phyloP scores from a whole-genome alignment of 495 filamentous ascomycete species.

The Xylaria longipes region DNA sequence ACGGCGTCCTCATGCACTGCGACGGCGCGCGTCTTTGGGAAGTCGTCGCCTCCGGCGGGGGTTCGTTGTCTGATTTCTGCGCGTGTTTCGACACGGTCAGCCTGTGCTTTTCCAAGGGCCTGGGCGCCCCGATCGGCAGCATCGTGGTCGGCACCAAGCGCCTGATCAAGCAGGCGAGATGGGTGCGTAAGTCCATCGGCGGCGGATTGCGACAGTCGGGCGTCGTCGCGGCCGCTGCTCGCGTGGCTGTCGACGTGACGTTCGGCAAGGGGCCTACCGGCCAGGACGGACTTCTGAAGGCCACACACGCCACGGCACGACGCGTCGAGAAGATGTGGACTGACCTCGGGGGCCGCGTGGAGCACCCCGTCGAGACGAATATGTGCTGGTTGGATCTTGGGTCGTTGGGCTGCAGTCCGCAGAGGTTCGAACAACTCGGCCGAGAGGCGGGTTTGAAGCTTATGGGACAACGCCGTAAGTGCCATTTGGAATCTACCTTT shows the following conservation, averaged over 20 bases:
- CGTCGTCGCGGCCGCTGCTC: slow-evolving; percentile 64
- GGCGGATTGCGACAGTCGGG: slow-evolving; percentile 78
- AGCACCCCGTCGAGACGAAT: slow-evolving; percentile 74
- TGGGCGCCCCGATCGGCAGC: slow-evolving; percentile 82
- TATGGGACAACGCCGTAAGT: slow-evolving; percentile 50
- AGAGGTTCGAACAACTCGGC: slow-evolving; percentile 55
- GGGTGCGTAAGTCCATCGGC: slow-evolving; percentile 80
- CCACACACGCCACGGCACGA: slow-evolving; percentile 68
- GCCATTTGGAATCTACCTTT: not conserved
- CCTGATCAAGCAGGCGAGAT: slow-evolving; percentile 71
- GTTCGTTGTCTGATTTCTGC: slow-evolving; percentile 67
- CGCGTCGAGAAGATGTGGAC: slow-evolving; percentile 67
- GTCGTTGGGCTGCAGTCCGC: slow-evolving; percentile 45
- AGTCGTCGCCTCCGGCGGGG: slow-evolving; percentile 62
- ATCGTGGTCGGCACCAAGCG: slow-evolving; percentile 68
- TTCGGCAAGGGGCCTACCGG: slow-evolving; percentile 65
- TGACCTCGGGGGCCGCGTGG: slow-evolving; percentile 60
- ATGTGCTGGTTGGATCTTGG: slow-evolving; percentile 88
- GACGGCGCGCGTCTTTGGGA: slow-evolving; percentile 87
- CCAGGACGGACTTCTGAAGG: slow-evolving; percentile 64
- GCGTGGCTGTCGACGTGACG: slow-evolving; percentile 66
- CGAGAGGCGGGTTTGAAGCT: slow-evolving; percentile 59
- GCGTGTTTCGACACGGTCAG: slow-evolving; percentile 74
- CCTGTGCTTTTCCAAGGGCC: slow-evolving; percentile 81
- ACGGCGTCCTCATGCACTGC: slow-evolving; percentile 72